These are phyloP conservation scores for Thermothelomyces thermophilus DNA, from an alignment of 2,329 filamentous ascomycete species.

Conservation along the genomic window DNA sequence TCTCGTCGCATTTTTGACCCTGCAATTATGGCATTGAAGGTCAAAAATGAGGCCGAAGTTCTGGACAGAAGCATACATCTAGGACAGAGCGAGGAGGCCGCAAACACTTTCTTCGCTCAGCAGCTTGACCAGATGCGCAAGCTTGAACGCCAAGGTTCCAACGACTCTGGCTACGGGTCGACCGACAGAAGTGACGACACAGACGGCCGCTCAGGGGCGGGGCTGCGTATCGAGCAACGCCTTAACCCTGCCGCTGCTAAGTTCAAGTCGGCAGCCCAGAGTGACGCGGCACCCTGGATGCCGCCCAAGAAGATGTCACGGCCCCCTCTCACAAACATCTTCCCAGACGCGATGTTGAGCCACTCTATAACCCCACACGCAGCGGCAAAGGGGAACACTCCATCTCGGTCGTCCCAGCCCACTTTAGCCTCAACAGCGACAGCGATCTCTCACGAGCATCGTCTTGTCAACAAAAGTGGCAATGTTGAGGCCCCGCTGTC, in stretches of 20 bases:
- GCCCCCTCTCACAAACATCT: constrained; percentile 19
- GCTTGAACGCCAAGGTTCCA: not conserved
- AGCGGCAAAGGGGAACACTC: not conserved
- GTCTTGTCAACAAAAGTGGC: not conserved
- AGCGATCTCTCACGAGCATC: not conserved
- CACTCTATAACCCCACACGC: not conserved
- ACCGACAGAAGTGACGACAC: not conserved
- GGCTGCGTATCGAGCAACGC: not conserved
- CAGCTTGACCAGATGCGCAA: not conserved
- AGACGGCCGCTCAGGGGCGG: not conserved
- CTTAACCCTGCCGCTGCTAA: constrained; percentile 25
- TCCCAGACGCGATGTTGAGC: constrained; percentile 8
- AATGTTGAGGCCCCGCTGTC: not conserved
- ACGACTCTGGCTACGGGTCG: constrained; percentile 18
- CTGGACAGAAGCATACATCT: not conserved
- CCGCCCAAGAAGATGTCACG: constrained; percentile 21
- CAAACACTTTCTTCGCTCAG: not conserved
- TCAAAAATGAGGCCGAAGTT: constrained; percentile 3
- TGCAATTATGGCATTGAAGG: constrained; percentile 19
- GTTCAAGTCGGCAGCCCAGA: constrained; percentile 17
- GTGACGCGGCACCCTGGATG: not conserved
- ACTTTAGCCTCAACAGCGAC: not conserved
- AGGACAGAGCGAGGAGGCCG: not conserved
- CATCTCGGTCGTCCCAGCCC: not conserved
- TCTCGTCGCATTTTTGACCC: constrained; percentile 10